Evolutionary conservation across 163 green algal species (phyloP), one percentile per base, ranked within the genome.

Genomic region (Volvox carteri): DNA sequence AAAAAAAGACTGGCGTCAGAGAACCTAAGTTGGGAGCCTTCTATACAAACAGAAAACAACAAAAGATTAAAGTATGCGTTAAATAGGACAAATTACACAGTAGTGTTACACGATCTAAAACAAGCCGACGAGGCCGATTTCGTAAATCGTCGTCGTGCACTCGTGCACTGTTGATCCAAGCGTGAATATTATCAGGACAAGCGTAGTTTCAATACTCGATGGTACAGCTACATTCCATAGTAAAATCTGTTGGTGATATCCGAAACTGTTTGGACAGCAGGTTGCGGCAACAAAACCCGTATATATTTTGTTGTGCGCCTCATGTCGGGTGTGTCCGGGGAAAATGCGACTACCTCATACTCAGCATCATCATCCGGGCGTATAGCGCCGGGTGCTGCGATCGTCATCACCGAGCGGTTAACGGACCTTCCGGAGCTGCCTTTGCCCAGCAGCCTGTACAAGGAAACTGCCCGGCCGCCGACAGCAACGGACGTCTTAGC

Each of bases 371-470:
- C 41, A 18, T 39, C 23, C 25, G 65, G 76, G 28, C 14, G 77
- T 0, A 56, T 78, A 42, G 35, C 80, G 21, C 52, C 84, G 14
- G 68, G 86, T 3, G 81, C 81, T 4, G 50, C 35, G 0, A 16
- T 72, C 0, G 81, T 44, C 11, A 76, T 78, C 1, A 78, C 56
- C 8, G n/a, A 90, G 25, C 72, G 68, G 11, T 73, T 91, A 1
- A 46, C 78, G 16, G 67, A 80, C 19, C 25, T 78, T 19, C 86
- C 79, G 7, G 68, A 87, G 3, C 42, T 92, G 2, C 19, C 73
- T 18, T 74, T 92, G 0, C 88, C 88, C 25, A 86, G 68, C 4
- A 81, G 80, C 48, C 46, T 92, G 16, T 92, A 89, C 74, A 60
- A 86, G 39, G 58, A 86, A 3, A 30, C 42, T 7, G 33, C 2